Evolutionary conservation across 345 rosid genomes (phyloP).

Genomic region (Brassica napus): DNA sequence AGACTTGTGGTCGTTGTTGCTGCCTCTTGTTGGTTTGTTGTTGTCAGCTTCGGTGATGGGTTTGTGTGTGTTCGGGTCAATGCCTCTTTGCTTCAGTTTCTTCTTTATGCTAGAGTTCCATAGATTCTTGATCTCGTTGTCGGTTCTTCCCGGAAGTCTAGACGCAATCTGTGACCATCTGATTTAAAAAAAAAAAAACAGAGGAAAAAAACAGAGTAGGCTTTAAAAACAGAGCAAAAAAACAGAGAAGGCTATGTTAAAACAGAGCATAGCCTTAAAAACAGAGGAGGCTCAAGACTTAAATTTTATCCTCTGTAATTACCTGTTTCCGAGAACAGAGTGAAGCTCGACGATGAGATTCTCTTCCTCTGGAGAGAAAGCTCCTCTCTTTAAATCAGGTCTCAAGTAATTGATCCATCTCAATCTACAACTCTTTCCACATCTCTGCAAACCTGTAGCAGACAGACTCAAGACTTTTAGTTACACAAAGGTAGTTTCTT

Average conservation of each 20-base stretch:
- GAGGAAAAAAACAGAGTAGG: constrained; percentile 14
- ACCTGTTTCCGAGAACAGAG: constrained; percentile 76
- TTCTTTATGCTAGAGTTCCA: constrained; percentile 71
- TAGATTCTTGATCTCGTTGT: constrained; percentile 65
- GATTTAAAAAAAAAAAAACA: constrained; percentile 7
- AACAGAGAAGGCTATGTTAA: background rate
- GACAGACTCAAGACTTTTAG: background rate
- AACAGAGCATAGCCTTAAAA: background rate
- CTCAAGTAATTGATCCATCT: constrained; percentile 88
- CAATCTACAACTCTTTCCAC: constrained; percentile 81
- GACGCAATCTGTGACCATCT: constrained; percentile 78
- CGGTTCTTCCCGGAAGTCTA: constrained; percentile 62
- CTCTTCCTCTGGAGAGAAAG: constrained; percentile 79
- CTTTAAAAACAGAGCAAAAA: constrained; percentile 1
- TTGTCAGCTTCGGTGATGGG: constrained; percentile 52
- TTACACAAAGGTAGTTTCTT: background rate
- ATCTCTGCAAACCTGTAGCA: constrained; percentile 65
- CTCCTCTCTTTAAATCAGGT: constrained; percentile 90
- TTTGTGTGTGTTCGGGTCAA: constrained; percentile 66
- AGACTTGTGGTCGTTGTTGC: constrained; percentile 37
- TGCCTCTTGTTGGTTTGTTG: constrained; percentile 36
- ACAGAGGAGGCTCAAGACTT: background rate
- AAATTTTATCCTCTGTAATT: background rate
- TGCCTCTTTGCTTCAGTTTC: constrained; percentile 63
- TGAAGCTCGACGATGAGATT: constrained; percentile 75